These are phyloP conservation scores for Pyrus hybrid DNA, from an alignment of 331 rosid genomes.

Conservation along the genomic window DNA sequence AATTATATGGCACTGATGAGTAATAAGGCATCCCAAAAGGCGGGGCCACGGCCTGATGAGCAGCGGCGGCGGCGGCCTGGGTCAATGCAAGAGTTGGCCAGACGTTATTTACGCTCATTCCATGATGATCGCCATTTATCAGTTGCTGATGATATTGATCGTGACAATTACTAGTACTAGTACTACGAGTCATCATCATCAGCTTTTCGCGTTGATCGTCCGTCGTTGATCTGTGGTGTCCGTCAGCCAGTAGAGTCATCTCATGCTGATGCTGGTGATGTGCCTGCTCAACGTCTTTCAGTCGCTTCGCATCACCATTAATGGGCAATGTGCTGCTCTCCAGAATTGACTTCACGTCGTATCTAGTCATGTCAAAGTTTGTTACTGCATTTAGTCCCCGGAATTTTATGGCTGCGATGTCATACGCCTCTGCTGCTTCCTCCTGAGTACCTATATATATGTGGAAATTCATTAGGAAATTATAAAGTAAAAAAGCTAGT, in stretches of 20 bases:
- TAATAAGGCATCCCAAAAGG: constrained; percentile 28
- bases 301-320: constrained; percentile 68
- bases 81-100: constrained; percentile 19
- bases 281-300: constrained; percentile 51
- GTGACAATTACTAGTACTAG: background rate
- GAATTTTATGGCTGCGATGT: constrained; percentile 86
- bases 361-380: constrained; percentile 84
- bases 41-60: constrained; percentile 1
- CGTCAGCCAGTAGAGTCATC: constrained; percentile 4
- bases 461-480: too few species aligned
- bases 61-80: constrained; percentile 9
- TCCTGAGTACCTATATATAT: constrained; percentile 57
- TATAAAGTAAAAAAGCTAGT: too few species aligned
- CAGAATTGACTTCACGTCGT: constrained; percentile 69
- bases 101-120: too few species aligned
- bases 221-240: constrained; percentile 6
- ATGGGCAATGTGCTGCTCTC: constrained; percentile 73
- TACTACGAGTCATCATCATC: background rate
- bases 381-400: constrained; percentile 84
- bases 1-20: constrained; percentile 19
- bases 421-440: constrained; percentile 94
- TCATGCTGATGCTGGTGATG: background rate
- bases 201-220: background rate
- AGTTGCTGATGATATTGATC: background rate
- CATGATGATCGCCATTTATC: too few species aligned